These are phyloP conservation scores for Microcyclospora tardicrescens DNA, from an alignment of 2,329 filamentous ascomycete species.

Conservation along the genomic window DNA sequence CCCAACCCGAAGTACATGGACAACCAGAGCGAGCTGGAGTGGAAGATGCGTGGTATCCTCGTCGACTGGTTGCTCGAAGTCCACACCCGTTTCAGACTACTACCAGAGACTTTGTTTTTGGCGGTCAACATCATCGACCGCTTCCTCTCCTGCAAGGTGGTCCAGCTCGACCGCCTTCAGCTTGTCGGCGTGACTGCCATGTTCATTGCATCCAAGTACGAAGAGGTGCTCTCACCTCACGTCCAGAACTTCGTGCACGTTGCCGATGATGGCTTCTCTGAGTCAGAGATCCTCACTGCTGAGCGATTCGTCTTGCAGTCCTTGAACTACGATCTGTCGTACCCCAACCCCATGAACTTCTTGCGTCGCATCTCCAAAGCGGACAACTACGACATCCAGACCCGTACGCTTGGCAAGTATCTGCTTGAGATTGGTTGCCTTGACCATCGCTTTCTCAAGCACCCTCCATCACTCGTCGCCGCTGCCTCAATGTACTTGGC, in stretches of 20 bases:
- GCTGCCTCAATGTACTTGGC: conserved; percentile 92
- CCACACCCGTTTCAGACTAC: conserved; percentile 87
- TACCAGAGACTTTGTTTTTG: conserved; percentile 92
- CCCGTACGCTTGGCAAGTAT: conserved; percentile 93
- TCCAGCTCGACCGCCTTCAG: conserved; percentile 90
- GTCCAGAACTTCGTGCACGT: conserved; percentile 96
- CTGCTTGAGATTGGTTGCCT: conserved; percentile 93
- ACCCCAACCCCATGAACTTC: conserved; percentile 99
- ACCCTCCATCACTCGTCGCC: conserved; percentile 77
- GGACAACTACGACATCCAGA: conserved; percentile 98
- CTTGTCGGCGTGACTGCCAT: conserved; percentile 95
- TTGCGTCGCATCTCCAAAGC: conserved; percentile 96
- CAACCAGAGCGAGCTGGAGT: conserved; percentile 87
- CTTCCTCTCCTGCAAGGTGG: conserved; percentile 88
- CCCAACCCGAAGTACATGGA: conserved; percentile 93
- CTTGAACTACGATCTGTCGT: conserved; percentile 93
- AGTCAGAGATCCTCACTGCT: conserved; percentile 91
- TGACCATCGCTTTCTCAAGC: conserved; percentile 85
- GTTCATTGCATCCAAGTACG: conserved; percentile 99
- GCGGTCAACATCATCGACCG: conserved; percentile 97
- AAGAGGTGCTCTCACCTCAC: conserved; percentile 93
- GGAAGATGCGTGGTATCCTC: conserved; percentile 96
- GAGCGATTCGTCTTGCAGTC: conserved; percentile 87
- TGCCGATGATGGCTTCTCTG: conserved; percentile 89
- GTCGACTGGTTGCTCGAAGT: conserved; percentile 98